phyloP scores from a whole-genome alignment of 345 rosid genomes.

The Eucalyptus pumila region DNA sequence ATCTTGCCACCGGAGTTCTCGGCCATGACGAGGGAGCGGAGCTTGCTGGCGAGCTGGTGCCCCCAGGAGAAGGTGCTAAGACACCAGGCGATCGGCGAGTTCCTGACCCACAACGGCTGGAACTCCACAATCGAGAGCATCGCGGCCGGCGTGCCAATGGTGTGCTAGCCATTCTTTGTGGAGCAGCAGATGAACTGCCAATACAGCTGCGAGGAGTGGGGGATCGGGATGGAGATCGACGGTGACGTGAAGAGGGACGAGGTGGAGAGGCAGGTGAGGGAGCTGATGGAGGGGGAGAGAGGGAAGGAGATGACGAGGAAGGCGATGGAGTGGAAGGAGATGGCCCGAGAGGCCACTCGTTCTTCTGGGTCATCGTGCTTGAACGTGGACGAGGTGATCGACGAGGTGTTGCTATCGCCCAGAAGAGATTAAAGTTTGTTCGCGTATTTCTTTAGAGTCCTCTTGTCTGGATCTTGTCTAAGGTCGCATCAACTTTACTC shows the following conservation, averaged over 20 bases:
- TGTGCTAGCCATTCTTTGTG: constrained; percentile 54
- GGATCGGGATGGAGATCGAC: constrained; percentile 45
- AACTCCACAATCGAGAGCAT: constrained; percentile 49
- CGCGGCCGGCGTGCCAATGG: constrained; percentile 27
- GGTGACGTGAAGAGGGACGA: constrained; percentile 37
- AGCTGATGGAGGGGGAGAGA: constrained; percentile 37
- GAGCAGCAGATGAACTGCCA: constrained; percentile 51
- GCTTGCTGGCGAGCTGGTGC: constrained; percentile 36
- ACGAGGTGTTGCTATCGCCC: constrained; percentile 4
- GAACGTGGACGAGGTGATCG: constrained; percentile 12
- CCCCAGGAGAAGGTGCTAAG: constrained; percentile 36
- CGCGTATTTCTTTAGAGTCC: too few relatives aligned
- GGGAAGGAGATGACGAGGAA: constrained; percentile 40
- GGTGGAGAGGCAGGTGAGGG: constrained; percentile 33
- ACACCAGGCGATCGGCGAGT: constrained; percentile 38
- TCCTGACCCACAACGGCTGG: constrained; percentile 60
- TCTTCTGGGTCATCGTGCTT: constrained; percentile 16
- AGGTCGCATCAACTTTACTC: too few relatives aligned
- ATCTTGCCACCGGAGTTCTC: constrained; percentile 26
- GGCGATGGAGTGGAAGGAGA: constrained; percentile 27
- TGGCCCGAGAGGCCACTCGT: constrained; percentile 5
- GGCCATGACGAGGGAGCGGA: constrained; percentile 16
- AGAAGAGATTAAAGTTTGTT: too few relatives aligned
- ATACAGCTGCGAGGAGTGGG: constrained; percentile 33
- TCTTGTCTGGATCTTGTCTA: too few relatives aligned